Conservation (phyloP, 73 alveolate genomes). For the Uronychia setigera region DNA sequence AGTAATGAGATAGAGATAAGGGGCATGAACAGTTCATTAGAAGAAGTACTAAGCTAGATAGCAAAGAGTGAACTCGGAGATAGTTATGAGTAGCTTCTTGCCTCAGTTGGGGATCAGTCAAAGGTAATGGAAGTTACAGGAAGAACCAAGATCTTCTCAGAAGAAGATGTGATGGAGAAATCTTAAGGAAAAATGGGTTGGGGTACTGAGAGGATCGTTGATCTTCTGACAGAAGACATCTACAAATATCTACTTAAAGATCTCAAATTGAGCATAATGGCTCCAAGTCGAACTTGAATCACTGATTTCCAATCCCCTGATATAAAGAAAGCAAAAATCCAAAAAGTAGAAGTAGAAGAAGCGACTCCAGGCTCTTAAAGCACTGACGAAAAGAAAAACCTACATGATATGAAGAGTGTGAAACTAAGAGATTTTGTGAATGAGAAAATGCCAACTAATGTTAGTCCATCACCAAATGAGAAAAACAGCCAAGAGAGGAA, state of each 20-base stretch:
- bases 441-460: background rate
- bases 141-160: background rate
- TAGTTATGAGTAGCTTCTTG: too few species aligned
- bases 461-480: background rate
- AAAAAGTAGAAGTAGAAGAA: background rate
- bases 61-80: background rate
- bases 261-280: background rate
- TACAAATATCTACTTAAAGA: background rate
- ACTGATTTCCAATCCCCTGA: background rate
- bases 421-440: background rate
- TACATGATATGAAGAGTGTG: background rate
- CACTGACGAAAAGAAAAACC: background rate
- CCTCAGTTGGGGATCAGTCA: too few species aligned
- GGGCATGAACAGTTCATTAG: background rate
- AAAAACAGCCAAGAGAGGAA: background rate
- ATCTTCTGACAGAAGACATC: background rate
- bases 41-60: background rate
- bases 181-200: background rate
- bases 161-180: background rate
- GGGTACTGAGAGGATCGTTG: constrained; percentile 1
- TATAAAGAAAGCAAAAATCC: background rate
- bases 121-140: too few species aligned
- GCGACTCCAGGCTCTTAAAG: constrained; percentile 3
- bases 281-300: background rate
- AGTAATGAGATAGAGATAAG: background rate